Conservation (phyloP, 75 land plant species). For the Azolla pinnata region DNA sequence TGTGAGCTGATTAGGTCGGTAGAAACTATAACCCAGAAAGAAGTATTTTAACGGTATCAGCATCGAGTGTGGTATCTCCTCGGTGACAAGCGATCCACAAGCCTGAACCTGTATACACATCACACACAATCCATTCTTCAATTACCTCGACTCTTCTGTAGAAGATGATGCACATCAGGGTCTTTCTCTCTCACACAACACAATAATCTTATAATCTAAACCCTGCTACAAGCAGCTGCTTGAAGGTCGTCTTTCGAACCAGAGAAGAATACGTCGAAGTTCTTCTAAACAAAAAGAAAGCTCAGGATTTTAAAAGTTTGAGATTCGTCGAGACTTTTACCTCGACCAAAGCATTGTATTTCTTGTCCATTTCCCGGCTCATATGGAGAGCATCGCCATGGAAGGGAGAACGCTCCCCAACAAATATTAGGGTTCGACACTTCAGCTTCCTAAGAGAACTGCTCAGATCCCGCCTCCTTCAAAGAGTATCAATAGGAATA, state of each 20-base stretch:
- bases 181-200: no score
- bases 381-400: slow-evolving; percentile 60
- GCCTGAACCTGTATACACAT: slow-evolving; percentile 73
- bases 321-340: slow-evolving; percentile 30
- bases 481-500: background rate
- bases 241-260: no score
- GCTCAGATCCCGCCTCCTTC: slow-evolving; percentile 47
- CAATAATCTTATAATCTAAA: no score
- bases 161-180: no score
- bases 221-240: no score
- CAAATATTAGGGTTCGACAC: slow-evolving; percentile 71
- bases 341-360: slow-evolving; percentile 61
- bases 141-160: no score
- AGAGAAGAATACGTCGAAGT: no score
- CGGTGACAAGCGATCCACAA: slow-evolving; percentile 82
- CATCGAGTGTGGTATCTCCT: slow-evolving; percentile 88
- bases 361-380: slow-evolving; percentile 42
- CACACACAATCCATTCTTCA: no score
- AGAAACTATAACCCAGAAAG: slow-evolving; percentile 68
- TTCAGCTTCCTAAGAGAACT: slow-evolving; percentile 42
- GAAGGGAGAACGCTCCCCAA: slow-evolving; percentile 69
- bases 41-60: slow-evolving; percentile 73
- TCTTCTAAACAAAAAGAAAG: no score
- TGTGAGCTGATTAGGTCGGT: slow-evolving; percentile 15
- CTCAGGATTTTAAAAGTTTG: no score